phyloP scores from a whole-genome alignment of 179 eudicot species.

The Beta macrorhiza region DNA sequence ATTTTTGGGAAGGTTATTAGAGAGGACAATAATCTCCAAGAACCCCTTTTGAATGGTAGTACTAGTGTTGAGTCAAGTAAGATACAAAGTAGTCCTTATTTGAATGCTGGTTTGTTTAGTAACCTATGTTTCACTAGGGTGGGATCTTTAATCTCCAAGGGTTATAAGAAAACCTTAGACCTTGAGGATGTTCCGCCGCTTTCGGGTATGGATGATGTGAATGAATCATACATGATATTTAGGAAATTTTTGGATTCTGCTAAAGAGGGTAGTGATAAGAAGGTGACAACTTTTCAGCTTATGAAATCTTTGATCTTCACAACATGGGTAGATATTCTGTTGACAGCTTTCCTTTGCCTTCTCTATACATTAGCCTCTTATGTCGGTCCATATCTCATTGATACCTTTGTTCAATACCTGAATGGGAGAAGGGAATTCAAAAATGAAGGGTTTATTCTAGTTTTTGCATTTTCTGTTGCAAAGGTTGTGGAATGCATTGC shows the following conservation, averaged over 20 bases:
- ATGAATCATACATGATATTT: constrained; percentile 45
- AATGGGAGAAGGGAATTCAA: constrained; percentile 40
- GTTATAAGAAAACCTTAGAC: constrained; percentile 61
- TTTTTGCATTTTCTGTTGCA: constrained; percentile 52
- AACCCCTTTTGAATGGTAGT: constrained; percentile 58
- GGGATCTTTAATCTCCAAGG: constrained; percentile 49
- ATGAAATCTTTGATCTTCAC: constrained; percentile 52
- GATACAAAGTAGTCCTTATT: constrained; percentile 40
- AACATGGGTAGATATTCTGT: constrained; percentile 52
- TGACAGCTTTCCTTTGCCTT: constrained; percentile 46
- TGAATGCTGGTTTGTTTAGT: constrained; percentile 54
- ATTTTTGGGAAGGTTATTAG: constrained; percentile 34
- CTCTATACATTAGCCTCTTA: constrained; percentile 51
- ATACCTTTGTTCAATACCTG: constrained; percentile 73
- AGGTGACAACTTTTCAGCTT: constrained; percentile 49
- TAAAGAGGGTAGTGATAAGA: constrained; percentile 20
- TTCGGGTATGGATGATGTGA: constrained; percentile 42
- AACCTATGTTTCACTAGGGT: constrained; percentile 64
- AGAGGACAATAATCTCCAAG: constrained; percentile 31
- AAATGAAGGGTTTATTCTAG: constrained; percentile 53
- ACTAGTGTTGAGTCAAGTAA: constrained; percentile 12
- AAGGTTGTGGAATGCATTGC: constrained; percentile 68
- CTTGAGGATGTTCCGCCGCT: constrained; percentile 73
- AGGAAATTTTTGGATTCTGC: constrained; percentile 32
- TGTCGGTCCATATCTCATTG: constrained; percentile 87